Evolutionary conservation across 1,284 basidiomycete species (phyloP).

Genomic region (Papiliotrema nemorosa): DNA sequence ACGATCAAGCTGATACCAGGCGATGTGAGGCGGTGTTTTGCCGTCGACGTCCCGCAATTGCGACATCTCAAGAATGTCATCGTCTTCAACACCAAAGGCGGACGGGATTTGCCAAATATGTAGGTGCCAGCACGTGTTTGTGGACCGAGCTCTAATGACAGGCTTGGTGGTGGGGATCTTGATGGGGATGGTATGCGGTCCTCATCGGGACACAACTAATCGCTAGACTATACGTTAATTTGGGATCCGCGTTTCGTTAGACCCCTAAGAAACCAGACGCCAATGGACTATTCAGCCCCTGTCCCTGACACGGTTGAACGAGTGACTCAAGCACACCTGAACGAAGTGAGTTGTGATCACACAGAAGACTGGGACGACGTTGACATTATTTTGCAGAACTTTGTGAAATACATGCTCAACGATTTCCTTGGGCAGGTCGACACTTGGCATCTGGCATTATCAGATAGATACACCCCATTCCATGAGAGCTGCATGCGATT

Average conservation of each 20-base stretch:
- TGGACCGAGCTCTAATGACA: too few relatives aligned
- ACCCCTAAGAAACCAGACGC: slow-evolving; percentile 23
- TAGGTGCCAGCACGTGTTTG: slow-evolving; percentile 12
- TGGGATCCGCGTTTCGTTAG: slow-evolving; percentile 47
- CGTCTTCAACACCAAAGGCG: slow-evolving; percentile 44
- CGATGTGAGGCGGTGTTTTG: slow-evolving; percentile 40
- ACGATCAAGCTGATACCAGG: slow-evolving; percentile 17
- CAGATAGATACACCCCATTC: slow-evolving; percentile 31
- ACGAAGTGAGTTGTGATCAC: slow-evolving; percentile 35
- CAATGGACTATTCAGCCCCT: slow-evolving; percentile 46
- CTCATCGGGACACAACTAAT: background rate
- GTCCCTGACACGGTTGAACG: slow-evolving; percentile 29
- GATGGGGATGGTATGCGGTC: slow-evolving; percentile 41
- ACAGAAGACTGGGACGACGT: background rate
- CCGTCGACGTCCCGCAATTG: slow-evolving; percentile 40
- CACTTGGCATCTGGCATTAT: slow-evolving; percentile 44
- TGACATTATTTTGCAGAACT: slow-evolving; percentile 37
- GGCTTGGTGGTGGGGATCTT: slow-evolving; percentile 49
- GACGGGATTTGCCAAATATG: slow-evolving; percentile 46
- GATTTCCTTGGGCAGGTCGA: slow-evolving; percentile 47
- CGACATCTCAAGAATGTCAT: slow-evolving; percentile 47
- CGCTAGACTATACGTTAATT: slow-evolving; percentile 46
- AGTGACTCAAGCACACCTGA: slow-evolving; percentile 42
- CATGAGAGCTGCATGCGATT: slow-evolving; percentile 24
- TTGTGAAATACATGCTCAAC: slow-evolving; percentile 45